Base-by-base conservation (phyloP, 2,329 filamentous ascomycete species). In the Nemania diffusa region DNA sequence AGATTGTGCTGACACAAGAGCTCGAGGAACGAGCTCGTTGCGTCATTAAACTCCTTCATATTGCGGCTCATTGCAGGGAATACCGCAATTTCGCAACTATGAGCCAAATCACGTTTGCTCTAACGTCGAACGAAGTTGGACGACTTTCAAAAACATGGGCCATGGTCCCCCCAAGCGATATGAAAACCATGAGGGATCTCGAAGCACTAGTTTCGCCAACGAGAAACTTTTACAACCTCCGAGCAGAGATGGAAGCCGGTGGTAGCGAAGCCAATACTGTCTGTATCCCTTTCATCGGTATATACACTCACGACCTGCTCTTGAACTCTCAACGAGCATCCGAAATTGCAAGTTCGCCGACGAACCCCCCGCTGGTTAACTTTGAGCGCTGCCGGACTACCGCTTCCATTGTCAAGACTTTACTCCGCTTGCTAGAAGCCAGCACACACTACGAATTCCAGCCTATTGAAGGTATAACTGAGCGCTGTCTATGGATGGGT, bases 51-150 rank as follows among this genome's bases (percentile, higher is more conserved):
- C 91, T 87, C 76, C 92, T 96, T 66, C 92, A 95, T 80, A 92
- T 95, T 71, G 92, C 92, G 3, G 85, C 85, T 1, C 91, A 94
- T 78, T 92, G 91, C 72, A 88, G 92, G 53, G 88, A 85, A 34
- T 89, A 93, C 71, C 90, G 92, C 74, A 96, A 96, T 78, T 96
- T 93, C 77, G 92, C 92, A 6, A 95, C 92, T 1, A 90, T 93
- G 84, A 92, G 91, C 60, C 92, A 96, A 77, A 87, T 96, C 64
- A 88, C 91, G 1, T 89, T 95, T 64, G 92, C 92, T 1, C 82
- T 96, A 50, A 89, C 92, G 6, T 93, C 90, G 48, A 89, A 89
- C 67, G 92, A 94, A 71, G 83, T 94, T 24, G 83, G 87, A 24
- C 87, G 91, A 20, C 83, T 96, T 17, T 81, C 84, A 24, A 85